These are phyloP conservation scores for Petunia secreta DNA, from an alignment of 257 asterid genomes.

Conservation along the genomic window DNA sequence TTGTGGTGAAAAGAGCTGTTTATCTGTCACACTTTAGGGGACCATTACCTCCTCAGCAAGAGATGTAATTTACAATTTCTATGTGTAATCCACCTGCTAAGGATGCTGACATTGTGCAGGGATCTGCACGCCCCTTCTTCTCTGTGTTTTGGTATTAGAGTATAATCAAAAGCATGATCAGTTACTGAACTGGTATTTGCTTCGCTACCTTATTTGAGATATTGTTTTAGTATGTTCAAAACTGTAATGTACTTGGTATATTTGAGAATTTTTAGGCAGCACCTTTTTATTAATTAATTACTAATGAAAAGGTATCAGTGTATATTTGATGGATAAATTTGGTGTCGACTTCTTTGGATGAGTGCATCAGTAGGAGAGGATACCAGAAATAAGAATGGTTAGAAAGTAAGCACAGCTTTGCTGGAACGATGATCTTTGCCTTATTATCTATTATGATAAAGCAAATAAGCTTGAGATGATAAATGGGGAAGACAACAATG, in stretches of 20 bases:
- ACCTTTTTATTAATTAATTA: background rate
- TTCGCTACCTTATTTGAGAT: background rate
- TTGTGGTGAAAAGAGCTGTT: background rate
- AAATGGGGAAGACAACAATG: background rate
- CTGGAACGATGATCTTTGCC: background rate
- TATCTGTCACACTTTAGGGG: background rate
- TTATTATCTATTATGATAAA: background rate
- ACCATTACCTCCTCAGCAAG: background rate
- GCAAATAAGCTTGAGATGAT: background rate
- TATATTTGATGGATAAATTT: background rate
- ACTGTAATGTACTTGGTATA: slow-evolving; percentile 7
- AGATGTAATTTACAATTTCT: background rate
- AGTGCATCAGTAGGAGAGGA: background rate
- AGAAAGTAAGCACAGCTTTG: background rate
- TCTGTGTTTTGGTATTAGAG: background rate
- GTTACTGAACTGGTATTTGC: background rate
- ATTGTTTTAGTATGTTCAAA: slow-evolving; percentile 3
- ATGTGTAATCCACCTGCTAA: background rate
- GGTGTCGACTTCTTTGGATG: background rate
- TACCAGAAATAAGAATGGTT: background rate
- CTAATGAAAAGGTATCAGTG: background rate
- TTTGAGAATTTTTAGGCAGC: background rate
- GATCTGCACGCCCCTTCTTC: background rate
- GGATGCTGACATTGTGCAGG: background rate
- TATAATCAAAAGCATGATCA: background rate